Evolutionary conservation across 163 green algal species (phyloP).

Genomic region (Scenedesmus sp.): DNA sequence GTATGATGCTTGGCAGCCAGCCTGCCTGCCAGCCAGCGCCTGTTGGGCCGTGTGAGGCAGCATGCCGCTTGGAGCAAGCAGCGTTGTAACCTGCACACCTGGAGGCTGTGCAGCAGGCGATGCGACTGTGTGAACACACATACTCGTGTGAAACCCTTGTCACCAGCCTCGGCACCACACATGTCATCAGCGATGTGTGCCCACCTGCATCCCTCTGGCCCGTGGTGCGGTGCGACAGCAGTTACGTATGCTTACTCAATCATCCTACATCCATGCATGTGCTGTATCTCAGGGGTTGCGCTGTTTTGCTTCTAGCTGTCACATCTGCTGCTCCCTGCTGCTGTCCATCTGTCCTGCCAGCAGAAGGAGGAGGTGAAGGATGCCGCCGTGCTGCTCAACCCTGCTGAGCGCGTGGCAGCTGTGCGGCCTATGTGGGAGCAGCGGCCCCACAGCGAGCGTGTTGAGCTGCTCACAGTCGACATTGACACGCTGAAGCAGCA

Average conservation of each 20-base stretch:
- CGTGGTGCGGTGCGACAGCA: neutral
- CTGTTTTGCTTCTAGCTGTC: neutral
- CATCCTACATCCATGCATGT: neutral
- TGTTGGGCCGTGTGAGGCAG: neutral
- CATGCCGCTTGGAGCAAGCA: neutral
- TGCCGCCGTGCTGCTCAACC: conserved; percentile 47
- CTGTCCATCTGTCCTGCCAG: neutral
- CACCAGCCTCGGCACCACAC: neutral
- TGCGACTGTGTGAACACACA: no score
- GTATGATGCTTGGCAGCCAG: neutral
- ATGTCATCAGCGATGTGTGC: neutral
- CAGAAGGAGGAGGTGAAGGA: conserved; percentile 50
- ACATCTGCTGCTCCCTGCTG: neutral
- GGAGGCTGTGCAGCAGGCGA: neutral
- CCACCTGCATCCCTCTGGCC: neutral
- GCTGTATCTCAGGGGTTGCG: neutral
- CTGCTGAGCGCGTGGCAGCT: conserved; percentile 74
- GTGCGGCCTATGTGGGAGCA: conserved; percentile 85
- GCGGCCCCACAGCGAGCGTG: conserved; percentile 70
- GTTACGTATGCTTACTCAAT: no score
- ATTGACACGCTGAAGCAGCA: conserved; percentile 71
- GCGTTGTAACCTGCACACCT: neutral
- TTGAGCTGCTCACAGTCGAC: conserved; percentile 70
- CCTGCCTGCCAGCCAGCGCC: neutral
- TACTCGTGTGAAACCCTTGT: neutral